Conservation (phyloP, 805 yeast genomes). For the Myxozyma neglecta region DNA sequence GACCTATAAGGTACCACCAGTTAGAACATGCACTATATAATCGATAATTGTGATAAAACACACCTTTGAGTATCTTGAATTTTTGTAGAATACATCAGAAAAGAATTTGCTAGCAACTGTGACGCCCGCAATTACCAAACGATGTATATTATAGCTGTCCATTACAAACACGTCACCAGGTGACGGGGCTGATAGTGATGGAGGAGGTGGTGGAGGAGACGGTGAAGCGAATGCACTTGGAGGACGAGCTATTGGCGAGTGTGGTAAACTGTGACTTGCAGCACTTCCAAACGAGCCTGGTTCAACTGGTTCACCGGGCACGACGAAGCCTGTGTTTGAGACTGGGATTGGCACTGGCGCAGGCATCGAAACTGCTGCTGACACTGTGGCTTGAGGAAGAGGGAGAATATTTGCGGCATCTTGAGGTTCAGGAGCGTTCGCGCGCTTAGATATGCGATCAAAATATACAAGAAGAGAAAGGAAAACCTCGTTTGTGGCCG, state of each 20-base stretch:
- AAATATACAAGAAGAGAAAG: constrained; percentile 86
- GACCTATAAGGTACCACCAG: constrained; percentile 38
- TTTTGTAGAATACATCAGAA: constrained; percentile 91
- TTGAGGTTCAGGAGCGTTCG: constrained; percentile 46
- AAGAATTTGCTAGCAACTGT: constrained; percentile 95
- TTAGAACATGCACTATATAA: constrained; percentile 36
- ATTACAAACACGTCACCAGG: constrained; percentile 64
- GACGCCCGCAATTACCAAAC: constrained; percentile 89
- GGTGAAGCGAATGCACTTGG: constrained; percentile 11
- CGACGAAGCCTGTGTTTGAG: neutral
- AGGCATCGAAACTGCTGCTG: neutral
- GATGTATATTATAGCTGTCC: constrained; percentile 94
- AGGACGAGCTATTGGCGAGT: constrained; percentile 18
- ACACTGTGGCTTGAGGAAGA: neutral
- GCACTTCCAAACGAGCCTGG: constrained; percentile 5
- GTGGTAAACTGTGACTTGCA: constrained; percentile 7
- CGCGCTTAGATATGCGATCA: constrained; percentile 86
- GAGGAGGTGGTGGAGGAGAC: constrained; percentile 46
- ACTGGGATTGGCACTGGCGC: neutral
- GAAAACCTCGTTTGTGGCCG: constrained; percentile 97
- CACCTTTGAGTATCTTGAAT: constrained; percentile 82
- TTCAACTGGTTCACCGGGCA: constrained; percentile 8
- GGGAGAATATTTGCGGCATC: neutral
- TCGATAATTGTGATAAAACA: neutral
- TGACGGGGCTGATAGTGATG: neutral